phyloP scores from a whole-genome alignment of 2,329 filamentous ascomycete species.

The Botrytis elliptica region DNA sequence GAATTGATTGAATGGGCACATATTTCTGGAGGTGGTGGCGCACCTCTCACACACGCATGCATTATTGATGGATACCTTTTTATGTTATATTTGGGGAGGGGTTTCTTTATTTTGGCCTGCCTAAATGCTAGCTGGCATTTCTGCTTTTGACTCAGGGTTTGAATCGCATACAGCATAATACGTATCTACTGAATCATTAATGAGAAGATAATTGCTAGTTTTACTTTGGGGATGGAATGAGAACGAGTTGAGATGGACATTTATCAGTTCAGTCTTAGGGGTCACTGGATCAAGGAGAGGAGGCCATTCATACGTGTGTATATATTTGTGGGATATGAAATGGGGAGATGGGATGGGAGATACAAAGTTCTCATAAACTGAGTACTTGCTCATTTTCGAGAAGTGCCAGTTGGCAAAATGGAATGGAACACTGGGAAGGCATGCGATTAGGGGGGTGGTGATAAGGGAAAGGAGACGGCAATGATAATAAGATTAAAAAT shows the following conservation, averaged over 20 bases:
- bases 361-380: not conserved
- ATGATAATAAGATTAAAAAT: slow-evolving; percentile 14
- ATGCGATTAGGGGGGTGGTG: not conserved
- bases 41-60: not conserved
- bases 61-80: slow-evolving; percentile 15
- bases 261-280: not conserved
- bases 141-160: not conserved
- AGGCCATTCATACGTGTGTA: slow-evolving; percentile 6
- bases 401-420: not conserved
- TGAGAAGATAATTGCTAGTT: slow-evolving; percentile 15
- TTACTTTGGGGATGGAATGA: slow-evolving; percentile 7
- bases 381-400: not conserved
- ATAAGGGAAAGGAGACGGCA: not conserved
- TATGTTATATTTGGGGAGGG: slow-evolving; percentile 2
- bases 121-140: slow-evolving; percentile 3
- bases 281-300: not conserved
- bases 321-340: slow-evolving; percentile 11
- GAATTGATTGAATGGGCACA: slow-evolving; percentile 14
- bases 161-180: slow-evolving; percentile 7
- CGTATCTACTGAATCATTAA: not conserved
- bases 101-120: slow-evolving; percentile 3
- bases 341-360: slow-evolving; percentile 2
- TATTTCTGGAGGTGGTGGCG: not conserved
- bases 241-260: not conserved
- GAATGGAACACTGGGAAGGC: not conserved